Conservation (phyloP, 192 early-diverging fungal genomes). For the Entomortierella parvispora region DNA sequence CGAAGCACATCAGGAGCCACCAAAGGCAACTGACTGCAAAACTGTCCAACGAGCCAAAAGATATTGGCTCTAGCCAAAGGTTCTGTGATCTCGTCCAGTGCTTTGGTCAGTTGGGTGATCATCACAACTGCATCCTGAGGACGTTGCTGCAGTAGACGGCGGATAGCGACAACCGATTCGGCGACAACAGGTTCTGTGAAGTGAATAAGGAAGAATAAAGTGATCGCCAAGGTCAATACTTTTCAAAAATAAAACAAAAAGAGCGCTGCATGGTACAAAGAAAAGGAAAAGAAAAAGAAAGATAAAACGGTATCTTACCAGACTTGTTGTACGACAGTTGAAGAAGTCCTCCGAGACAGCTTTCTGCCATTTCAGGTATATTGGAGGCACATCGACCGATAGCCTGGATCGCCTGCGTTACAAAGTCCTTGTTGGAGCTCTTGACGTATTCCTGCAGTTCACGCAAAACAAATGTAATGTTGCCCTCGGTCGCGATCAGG, state of each 20-base stretch:
- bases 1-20: slow-evolving; percentile 88
- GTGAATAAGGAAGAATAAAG: no score
- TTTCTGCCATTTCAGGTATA: slow-evolving; percentile 66
- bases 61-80: slow-evolving; percentile 85
- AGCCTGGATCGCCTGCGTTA: slow-evolving; percentile 70
- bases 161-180: slow-evolving; percentile 80
- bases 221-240: slow-evolving; percentile 4
- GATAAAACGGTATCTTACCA: slow-evolving; percentile 63
- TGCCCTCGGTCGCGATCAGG: slow-evolving; percentile 70
- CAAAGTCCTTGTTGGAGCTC: slow-evolving; percentile 73
- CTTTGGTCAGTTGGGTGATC: slow-evolving; percentile 67
- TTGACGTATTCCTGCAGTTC: slow-evolving; percentile 81
- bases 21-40: slow-evolving; percentile 69
- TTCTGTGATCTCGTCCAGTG: slow-evolving; percentile 70
- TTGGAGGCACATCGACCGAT: slow-evolving; percentile 66
- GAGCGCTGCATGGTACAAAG: background rate
- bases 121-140: slow-evolving; percentile 56
- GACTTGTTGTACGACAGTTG: slow-evolving; percentile 66
- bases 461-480: slow-evolving; percentile 72
- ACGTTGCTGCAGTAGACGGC: slow-evolving; percentile 69
- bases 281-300: slow-evolving; percentile 4
- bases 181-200: slow-evolving; percentile 81
- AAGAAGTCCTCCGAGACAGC: slow-evolving; percentile 64
- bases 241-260: background rate
- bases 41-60: slow-evolving; percentile 88